Evolutionary conservation across 108 stramenopile species (phyloP).

Genomic region (Cyclotella atomus): DNA sequence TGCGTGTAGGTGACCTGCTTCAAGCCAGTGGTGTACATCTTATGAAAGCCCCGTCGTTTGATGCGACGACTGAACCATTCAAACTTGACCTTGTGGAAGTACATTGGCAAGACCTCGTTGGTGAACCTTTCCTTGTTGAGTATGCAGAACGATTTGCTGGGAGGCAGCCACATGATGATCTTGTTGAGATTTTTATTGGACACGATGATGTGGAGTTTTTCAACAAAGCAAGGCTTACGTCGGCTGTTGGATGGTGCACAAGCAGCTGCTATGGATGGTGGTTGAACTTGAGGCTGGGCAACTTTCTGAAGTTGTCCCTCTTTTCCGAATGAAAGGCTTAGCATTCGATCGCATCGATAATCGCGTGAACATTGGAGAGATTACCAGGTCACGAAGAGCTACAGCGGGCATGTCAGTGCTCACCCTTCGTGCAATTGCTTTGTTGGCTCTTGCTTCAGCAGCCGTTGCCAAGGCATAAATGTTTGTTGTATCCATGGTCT

Average conservation of each 20-base stretch:
- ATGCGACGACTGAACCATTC: slow-evolving; percentile 57
- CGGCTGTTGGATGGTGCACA: neutral
- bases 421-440: neutral
- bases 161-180: slow-evolving; percentile 51
- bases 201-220: slow-evolving; percentile 47
- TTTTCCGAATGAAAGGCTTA: no score
- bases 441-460: neutral
- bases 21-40: slow-evolving; percentile 4
- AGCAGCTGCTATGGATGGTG: neutral
- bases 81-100: slow-evolving; percentile 57
- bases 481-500: neutral
- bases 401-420: neutral
- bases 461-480: neutral
- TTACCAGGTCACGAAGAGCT: neutral
- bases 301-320: no score
- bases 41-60: slow-evolving; percentile 53
- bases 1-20: slow-evolving; percentile 22
- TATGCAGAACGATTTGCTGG: slow-evolving; percentile 58
- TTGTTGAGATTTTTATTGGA: slow-evolving; percentile 20
- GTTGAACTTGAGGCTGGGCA: no score
- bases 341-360: no score
- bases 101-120: slow-evolving; percentile 45
- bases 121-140: slow-evolving; percentile 48
- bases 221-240: slow-evolving; percentile 46
- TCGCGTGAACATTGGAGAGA: neutral